These are phyloP conservation scores for Silybum marianum DNA, from an alignment of 129 eudicot species.

Conservation along the genomic window DNA sequence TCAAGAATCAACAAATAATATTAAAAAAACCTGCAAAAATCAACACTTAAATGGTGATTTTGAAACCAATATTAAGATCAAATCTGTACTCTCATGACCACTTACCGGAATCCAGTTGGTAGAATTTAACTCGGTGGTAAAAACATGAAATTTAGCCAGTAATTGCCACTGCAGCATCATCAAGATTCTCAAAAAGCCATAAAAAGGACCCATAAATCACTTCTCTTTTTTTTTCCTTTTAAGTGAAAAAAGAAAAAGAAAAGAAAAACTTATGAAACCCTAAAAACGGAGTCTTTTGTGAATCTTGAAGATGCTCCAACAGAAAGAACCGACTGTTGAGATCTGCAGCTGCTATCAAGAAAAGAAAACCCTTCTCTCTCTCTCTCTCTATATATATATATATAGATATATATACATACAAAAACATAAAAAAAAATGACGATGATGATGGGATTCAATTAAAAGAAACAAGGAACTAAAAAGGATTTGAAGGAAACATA, in stretches of 20 bases:
- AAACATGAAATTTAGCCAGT: constrained; percentile 30
- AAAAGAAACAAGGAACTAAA: neutral
- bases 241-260: constrained; percentile 3
- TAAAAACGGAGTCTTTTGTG: constrained; percentile 43
- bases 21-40: constrained; percentile 20
- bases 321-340: constrained; percentile 54
- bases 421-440: neutral
- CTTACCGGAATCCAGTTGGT: constrained; percentile 29
- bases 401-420: neutral
- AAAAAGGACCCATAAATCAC: constrained; percentile 27
- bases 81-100: constrained; percentile 5
- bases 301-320: constrained; percentile 75
- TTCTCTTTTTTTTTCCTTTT: constrained; percentile 11
- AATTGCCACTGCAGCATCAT: constrained; percentile 84
- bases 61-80: neutral
- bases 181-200: constrained; percentile 61
- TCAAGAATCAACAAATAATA: constrained; percentile 19
- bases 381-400: too few relatives aligned
- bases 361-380: too few relatives aligned
- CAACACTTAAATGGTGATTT: neutral
- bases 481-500: neutral
- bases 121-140: neutral
- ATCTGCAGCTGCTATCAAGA: constrained; percentile 21
- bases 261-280: constrained; percentile 37
- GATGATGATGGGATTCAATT: neutral